A percentile compares a stretch with the other conserved stretches of the same genome.
These are phyloP conservation scores for Aureobasidium mangrovei DNA, from an alignment of 2,329 filamentous ascomycete species.

Conservation along the genomic window DNA sequence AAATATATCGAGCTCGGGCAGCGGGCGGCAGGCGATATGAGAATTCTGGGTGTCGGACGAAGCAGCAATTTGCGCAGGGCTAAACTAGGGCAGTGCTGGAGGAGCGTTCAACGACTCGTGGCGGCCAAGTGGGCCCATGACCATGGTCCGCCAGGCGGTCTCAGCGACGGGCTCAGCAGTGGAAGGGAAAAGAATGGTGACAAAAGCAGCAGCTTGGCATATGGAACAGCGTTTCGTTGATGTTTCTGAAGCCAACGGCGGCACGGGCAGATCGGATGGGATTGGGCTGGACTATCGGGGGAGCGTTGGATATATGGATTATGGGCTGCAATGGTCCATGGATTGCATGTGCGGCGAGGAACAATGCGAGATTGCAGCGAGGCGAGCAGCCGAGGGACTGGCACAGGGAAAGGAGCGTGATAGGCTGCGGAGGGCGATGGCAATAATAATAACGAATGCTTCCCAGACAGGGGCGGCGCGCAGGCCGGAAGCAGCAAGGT, in stretches of 20 bases:
- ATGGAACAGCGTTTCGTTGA: neutral
- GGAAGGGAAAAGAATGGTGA: slow-evolving; percentile 7
- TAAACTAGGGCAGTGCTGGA: neutral
- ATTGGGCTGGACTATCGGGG: neutral
- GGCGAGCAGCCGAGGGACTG: neutral
- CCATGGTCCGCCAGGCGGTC: no score
- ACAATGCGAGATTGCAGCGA: neutral
- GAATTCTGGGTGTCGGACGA: no score
- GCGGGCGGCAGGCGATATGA: no score
- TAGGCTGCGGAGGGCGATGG: neutral
- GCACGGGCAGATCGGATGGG: neutral
- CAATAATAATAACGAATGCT: neutral
- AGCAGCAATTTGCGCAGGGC: slow-evolving; percentile 8
- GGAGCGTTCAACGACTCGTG: neutral
- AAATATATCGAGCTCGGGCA: neutral
- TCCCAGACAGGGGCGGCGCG: neutral
- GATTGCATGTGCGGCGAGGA: neutral
- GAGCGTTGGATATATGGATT: slow-evolving; percentile 9
- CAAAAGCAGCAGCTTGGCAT: slow-evolving; percentile 4
- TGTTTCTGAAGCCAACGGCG: slow-evolving; percentile 11
- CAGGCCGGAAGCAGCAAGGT: no score
- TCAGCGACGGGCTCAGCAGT: neutral
- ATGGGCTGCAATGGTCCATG: neutral
- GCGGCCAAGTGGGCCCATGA: neutral
- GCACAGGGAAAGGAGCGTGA: neutral